phyloP scores from a whole-genome alignment of 2,329 filamentous ascomycete species.

The Aspergillus tubingensis region DNA sequence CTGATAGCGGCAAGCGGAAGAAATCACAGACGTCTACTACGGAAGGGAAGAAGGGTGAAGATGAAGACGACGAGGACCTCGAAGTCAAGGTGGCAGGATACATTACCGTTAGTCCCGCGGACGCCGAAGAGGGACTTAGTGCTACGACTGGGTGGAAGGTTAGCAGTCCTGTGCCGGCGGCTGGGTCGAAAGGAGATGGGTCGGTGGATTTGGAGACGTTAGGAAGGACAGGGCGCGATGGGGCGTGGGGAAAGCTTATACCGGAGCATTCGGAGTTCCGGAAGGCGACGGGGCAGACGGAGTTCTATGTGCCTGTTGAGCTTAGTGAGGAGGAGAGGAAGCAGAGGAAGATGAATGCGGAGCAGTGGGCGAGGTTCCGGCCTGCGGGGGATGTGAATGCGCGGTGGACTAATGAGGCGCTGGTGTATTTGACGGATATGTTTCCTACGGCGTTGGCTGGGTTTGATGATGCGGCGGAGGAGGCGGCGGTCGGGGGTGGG shows the following conservation, averaged over 20 bases:
- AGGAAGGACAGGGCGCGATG: conserved; percentile 26
- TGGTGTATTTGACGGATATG: conserved; percentile 69
- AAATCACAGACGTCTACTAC: too few species aligned
- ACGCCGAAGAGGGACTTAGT: conserved; percentile 59
- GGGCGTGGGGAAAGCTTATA: conserved; percentile 25
- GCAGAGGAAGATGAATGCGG: conserved; percentile 44
- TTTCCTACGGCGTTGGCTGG: conserved; percentile 67
- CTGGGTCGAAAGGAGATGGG: conserved; percentile 38
- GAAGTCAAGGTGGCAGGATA: conserved; percentile 66
- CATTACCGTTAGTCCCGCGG: conserved; percentile 65
- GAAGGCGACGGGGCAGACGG: conserved; percentile 53
- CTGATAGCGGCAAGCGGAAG: conserved; percentile 17
- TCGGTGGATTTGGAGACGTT: conserved; percentile 27
- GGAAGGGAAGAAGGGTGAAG: conserved; percentile 23
- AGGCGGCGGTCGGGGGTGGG: conserved; percentile 29
- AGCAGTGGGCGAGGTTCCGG: conserved; percentile 68
- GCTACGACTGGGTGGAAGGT: conserved; percentile 59
- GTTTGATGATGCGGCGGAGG: conserved; percentile 36
- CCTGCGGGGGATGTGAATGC: conserved; percentile 52
- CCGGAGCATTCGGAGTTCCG: conserved; percentile 42
- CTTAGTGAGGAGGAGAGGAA: too few species aligned
- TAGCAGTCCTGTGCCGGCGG: conserved; percentile 44
- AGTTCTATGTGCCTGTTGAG: conserved; percentile 45
- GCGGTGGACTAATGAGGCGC: conserved; percentile 62
- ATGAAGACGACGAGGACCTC: conserved; percentile 38